Evolutionary conservation across 352 stramenopile genomes (phyloP).

Genomic region (Phytophthora europaea): DNA sequence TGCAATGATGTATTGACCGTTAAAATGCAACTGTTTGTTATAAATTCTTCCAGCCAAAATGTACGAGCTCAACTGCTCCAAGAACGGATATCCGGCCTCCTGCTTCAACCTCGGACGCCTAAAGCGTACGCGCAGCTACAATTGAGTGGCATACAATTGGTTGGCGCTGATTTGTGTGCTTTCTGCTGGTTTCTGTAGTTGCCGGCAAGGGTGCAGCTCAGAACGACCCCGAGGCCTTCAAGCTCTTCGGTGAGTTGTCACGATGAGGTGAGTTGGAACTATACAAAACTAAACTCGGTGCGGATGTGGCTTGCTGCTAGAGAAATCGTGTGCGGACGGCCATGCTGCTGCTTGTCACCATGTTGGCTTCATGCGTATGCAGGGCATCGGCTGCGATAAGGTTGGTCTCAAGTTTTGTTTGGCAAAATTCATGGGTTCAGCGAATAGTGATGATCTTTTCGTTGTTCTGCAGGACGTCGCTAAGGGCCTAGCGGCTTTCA

Average conservation of each 20-base stretch:
- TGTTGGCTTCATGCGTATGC: constrained; percentile 84
- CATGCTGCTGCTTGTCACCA: constrained; percentile 87
- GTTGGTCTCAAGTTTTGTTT: constrained; percentile 31
- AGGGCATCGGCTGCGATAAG: constrained; percentile 79
- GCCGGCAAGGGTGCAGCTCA: constrained; percentile 79
- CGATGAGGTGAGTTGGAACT: neutral
- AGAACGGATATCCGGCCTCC: constrained; percentile 83
- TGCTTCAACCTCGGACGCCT: constrained; percentile 91
- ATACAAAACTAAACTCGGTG: neutral
- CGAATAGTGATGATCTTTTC: constrained; percentile 4
- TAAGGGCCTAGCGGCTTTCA: constrained; percentile 78
- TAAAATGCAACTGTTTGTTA: neutral
- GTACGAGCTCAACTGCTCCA: constrained; percentile 88
- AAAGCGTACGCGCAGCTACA: constrained; percentile 55
- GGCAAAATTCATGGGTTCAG: neutral
- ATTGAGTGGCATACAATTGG: neutral
- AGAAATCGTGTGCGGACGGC: constrained; percentile 78
- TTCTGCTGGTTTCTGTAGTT: constrained; percentile 45
- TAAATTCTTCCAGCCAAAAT: constrained; percentile 55
- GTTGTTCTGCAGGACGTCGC: constrained; percentile 51
- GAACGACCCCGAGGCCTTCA: constrained; percentile 74
- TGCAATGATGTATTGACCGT: neutral
- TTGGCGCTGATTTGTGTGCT: neutral
- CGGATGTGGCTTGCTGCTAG: constrained; percentile 34
- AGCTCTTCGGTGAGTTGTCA: constrained; percentile 71